Base-by-base conservation (phyloP, 192 early-diverging fungal genomes). In the Kappamyces sp. region DNA sequence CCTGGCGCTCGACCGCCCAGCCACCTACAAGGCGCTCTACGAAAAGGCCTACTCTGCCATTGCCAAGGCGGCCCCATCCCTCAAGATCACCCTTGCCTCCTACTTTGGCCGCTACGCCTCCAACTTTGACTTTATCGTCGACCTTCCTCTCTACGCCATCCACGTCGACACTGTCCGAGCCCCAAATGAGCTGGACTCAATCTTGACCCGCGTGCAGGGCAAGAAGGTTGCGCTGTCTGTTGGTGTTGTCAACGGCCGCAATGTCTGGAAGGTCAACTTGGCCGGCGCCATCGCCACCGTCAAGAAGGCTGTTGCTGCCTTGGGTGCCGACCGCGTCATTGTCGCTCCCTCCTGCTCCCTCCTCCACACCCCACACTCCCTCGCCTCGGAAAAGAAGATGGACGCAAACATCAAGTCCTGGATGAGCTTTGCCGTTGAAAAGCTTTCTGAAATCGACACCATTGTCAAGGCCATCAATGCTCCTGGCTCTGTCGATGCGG, bases 201-300 rank as follows among this genome's bases (percentile, higher is more conserved):
- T 91, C 45, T 63, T 92, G 48, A 70, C 72, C 55, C 40, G 73
- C 45, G 66, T 89, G 35, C 11, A 57, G 1, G 54, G 78, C 37
- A 65, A 68, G 15, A 74, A 74, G 60, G 72, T 88, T 65, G 62
- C 79, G 42, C 78, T 98, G n/a, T 96, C 92, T n/a, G 75, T 91
- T 53, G 95, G 95, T 70, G 76, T 98, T 43, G 81, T 98, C 57
- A 86, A 96, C 73, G 95, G 95, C 41, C 87, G 95, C 61, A 96
- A 98, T 84, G 87, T 98, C 73, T 98, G 95, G 95, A 94, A 93
- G 78, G 78, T 84, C 59, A 88, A 96, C 77, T 68, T 95, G 45
- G 76, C 68, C 57, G 70, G 76, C 58, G 85, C 89, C 49, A 76
- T 97, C 35, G 72, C 65, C 12, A 63, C 80, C 11, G 88, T 84